These are phyloP conservation scores for Aurantiochytrium sp. DNA, from an alignment of 108 stramenopile genomes.

Conservation along the genomic window DNA sequence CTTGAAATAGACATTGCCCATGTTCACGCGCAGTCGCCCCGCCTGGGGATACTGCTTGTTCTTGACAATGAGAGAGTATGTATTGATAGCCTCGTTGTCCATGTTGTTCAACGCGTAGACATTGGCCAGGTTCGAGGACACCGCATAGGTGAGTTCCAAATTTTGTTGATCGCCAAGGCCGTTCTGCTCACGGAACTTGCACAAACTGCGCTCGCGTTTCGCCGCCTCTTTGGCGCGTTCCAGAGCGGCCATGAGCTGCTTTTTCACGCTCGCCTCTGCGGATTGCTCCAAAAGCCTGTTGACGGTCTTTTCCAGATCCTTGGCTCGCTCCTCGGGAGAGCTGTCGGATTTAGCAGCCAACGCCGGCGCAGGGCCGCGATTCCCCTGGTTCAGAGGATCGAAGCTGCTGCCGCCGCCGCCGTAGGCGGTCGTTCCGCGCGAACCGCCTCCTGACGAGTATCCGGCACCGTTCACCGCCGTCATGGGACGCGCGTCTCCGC, in stretches of 20 bases:
- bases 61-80: slow-evolving; percentile 55
- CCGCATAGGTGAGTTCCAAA: slow-evolving; percentile 64
- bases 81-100: slow-evolving; percentile 67
- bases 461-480: slow-evolving; percentile 58
- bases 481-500: slow-evolving; percentile 50
- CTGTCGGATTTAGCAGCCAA: slow-evolving; percentile 53
- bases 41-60: slow-evolving; percentile 57
- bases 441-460: slow-evolving; percentile 33
- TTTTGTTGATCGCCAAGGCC: slow-evolving; percentile 53
- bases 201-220: slow-evolving; percentile 56
- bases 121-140: slow-evolving; percentile 66
- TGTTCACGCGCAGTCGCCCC: slow-evolving; percentile 66
- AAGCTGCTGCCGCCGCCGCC: slow-evolving; percentile 16
- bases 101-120: slow-evolving; percentile 65
- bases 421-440: neutral
- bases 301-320: slow-evolving; percentile 59
- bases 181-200: slow-evolving; percentile 54
- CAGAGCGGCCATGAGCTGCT: slow-evolving; percentile 51
- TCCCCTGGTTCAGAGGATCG: slow-evolving; percentile 40
- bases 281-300: slow-evolving; percentile 62
- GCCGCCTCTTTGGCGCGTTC: slow-evolving; percentile 73
- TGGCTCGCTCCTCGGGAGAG: slow-evolving; percentile 51
- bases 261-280: slow-evolving; percentile 37
- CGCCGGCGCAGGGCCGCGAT: slow-evolving; percentile 48
- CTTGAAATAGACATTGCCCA: slow-evolving; percentile 75